These are phyloP conservation scores for Cladosporium sphaerospermum DNA, from an alignment of 2,329 filamentous ascomycete species.

Conservation along the genomic window DNA sequence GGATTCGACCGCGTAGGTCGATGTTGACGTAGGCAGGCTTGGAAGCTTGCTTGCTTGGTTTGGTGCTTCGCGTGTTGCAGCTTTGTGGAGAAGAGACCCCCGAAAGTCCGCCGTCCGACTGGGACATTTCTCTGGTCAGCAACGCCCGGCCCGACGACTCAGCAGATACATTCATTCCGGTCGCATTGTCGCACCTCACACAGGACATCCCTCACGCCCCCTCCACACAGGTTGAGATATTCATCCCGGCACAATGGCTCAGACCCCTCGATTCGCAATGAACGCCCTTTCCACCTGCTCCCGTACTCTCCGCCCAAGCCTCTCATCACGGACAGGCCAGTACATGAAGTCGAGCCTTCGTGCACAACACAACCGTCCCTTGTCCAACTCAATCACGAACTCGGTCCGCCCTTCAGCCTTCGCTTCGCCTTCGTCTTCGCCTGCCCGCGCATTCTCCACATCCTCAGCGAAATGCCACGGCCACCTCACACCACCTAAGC, in stretches of 20 bases:
- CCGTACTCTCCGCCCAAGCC: constrained; percentile 9
- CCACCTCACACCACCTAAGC: constrained; percentile 75
- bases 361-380: constrained; percentile 6
- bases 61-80: neutral
- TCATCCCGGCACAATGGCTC: neutral
- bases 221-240: no score
- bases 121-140: no score
- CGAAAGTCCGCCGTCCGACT: neutral
- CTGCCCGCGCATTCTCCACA: constrained; percentile 53
- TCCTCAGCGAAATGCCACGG: constrained; percentile 60
- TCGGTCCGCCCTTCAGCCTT: neutral
- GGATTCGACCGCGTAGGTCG: no score
- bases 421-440: constrained; percentile 26
- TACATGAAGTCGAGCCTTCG: neutral
- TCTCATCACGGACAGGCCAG: constrained; percentile 2
- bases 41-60: neutral
- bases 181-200: no score
- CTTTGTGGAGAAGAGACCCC: neutral
- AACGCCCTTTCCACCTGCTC: constrained; percentile 8
- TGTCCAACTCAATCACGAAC: no score
- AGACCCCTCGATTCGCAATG: constrained; percentile 4
- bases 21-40: neutral
- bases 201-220: no score
- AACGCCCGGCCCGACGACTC: no score
- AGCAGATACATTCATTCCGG: no score